phyloP scores from a whole-genome alignment of 2,329 filamentous ascomycete genomes.

The Ceratocystis papillata region DNA sequence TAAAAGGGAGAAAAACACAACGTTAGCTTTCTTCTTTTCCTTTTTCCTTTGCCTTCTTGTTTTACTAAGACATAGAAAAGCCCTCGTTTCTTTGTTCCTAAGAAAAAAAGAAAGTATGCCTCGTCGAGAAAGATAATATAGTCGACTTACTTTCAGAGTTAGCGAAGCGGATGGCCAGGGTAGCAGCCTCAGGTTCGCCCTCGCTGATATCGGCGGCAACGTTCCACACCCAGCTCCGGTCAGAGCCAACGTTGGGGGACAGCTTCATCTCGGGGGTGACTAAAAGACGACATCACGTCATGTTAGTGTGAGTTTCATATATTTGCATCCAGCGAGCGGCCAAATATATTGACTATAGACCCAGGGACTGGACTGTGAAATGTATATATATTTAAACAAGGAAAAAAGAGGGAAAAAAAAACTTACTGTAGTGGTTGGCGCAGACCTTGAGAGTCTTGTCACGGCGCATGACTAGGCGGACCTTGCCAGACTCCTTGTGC shows the following conservation, averaged over 20 bases:
- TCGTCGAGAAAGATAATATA: not conserved
- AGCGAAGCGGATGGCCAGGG: slow-evolving; percentile 91
- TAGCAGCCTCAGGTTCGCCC: slow-evolving; percentile 91
- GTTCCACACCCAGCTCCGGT: slow-evolving; percentile 99
- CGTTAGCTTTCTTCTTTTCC: slow-evolving; percentile 25
- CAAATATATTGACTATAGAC: no score
- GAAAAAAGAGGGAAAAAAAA: not conserved
- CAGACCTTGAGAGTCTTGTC: slow-evolving; percentile 99
- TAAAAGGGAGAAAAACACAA: slow-evolving; percentile 32
- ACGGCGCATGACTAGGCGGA: slow-evolving; percentile 91
- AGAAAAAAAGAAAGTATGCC: slow-evolving; percentile 10
- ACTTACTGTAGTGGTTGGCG: slow-evolving; percentile 97
- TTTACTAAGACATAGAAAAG: not conserved
- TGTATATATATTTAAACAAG: not conserved
- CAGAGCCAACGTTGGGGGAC: slow-evolving; percentile 91
- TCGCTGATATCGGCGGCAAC: slow-evolving; percentile 95
- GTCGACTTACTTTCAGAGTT: slow-evolving; percentile 79
- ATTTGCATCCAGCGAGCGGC: no score
- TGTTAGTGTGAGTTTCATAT: not conserved
- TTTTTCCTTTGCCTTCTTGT: slow-evolving; percentile 16
- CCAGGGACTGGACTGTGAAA: no score
- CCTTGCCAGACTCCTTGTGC: slow-evolving; percentile 98
- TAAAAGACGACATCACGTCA: slow-evolving; percentile 31
- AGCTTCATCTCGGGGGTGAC: slow-evolving; percentile 99
- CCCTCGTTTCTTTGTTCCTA: not conserved